phyloP scores from a whole-genome alignment of 345 rosid species.

The Mercurialis annua region DNA sequence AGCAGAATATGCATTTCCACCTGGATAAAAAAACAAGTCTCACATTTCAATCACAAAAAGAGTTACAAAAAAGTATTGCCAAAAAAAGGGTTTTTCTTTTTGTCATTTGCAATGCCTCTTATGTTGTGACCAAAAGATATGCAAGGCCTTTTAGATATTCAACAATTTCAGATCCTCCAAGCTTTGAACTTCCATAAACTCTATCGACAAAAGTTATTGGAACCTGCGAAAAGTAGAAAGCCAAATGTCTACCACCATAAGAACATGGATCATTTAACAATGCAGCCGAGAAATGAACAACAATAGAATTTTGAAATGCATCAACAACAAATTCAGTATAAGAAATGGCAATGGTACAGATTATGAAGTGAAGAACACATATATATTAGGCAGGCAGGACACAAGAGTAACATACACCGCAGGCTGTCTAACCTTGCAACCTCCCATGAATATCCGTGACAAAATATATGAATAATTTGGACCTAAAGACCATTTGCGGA shows the following conservation, averaged over 20 bases:
- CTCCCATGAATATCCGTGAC: no score
- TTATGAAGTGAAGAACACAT: not conserved
- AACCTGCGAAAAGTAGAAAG: slow-evolving; percentile 47
- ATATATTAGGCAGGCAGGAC: not conserved
- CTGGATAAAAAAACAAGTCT: no score
- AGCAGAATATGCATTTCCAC: no score
- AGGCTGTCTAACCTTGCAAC: no score
- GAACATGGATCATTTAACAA: not conserved
- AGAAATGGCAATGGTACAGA: not conserved
- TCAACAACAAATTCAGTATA: not conserved
- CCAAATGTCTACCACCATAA: slow-evolving; percentile 1
- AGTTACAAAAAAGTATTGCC: not conserved
- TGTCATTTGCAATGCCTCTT: slow-evolving; percentile 2
- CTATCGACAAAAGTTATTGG: slow-evolving; percentile 93
- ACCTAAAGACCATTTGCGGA: not conserved
- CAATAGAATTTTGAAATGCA: not conserved
- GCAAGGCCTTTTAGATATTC: slow-evolving; percentile 88
- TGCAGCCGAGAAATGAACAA: not conserved
- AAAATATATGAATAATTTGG: not conserved
- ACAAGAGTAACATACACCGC: no score
- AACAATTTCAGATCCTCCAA: slow-evolving; percentile 96
- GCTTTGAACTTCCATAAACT: slow-evolving; percentile 93
- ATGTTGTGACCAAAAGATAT: slow-evolving; percentile 81
- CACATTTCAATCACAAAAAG: no score
- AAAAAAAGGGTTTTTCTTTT: not conserved